These are phyloP conservation scores for Ogataea nakhonphanomensis DNA, from an alignment of 805 yeast species.

Conservation along the genomic window DNA sequence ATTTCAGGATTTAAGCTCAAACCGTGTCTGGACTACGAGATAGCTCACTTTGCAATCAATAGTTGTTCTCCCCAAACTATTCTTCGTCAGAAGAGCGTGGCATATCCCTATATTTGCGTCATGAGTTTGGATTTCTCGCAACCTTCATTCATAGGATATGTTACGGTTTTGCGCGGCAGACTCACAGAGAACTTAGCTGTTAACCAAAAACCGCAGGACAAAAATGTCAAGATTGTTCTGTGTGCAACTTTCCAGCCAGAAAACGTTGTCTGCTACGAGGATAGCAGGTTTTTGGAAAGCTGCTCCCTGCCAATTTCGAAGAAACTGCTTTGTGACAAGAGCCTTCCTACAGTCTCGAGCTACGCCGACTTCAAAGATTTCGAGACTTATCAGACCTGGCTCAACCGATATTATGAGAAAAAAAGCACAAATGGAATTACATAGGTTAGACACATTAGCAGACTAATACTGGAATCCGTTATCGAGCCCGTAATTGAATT, in stretches of 20 bases:
- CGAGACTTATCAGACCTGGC: constrained; percentile 25
- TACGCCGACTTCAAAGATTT: constrained; percentile 21
- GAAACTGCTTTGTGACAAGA: constrained; percentile 15
- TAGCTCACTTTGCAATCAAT: constrained; percentile 39
- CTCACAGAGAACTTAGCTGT: constrained; percentile 41
- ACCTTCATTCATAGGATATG: constrained; percentile 35
- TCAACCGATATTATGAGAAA: constrained; percentile 17
- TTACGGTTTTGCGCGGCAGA: constrained; percentile 39
- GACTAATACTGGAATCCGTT: constrained; percentile 6
- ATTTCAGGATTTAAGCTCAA: constrained; percentile 53
- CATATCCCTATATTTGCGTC: constrained; percentile 30
- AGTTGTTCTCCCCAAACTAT: constrained; percentile 6
- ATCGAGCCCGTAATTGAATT: constrained; percentile 12
- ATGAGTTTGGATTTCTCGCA: constrained; percentile 10
- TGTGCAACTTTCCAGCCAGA: constrained; percentile 29
- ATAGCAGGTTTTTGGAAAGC: constrained; percentile 18
- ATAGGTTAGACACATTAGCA: not conserved
- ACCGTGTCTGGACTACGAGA: constrained; percentile 48
- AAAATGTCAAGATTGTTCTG: constrained; percentile 17
- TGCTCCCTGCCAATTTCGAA: constrained; percentile 14
- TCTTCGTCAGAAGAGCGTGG: constrained; percentile 22
- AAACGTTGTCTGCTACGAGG: constrained; percentile 25
- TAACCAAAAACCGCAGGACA: constrained; percentile 6
- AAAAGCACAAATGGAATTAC: not conserved
- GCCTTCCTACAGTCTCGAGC: constrained; percentile 1